These are phyloP conservation scores for Lactarius hengduanensis DNA, from an alignment of 768 basidiomycete species.

Conservation along the genomic window DNA sequence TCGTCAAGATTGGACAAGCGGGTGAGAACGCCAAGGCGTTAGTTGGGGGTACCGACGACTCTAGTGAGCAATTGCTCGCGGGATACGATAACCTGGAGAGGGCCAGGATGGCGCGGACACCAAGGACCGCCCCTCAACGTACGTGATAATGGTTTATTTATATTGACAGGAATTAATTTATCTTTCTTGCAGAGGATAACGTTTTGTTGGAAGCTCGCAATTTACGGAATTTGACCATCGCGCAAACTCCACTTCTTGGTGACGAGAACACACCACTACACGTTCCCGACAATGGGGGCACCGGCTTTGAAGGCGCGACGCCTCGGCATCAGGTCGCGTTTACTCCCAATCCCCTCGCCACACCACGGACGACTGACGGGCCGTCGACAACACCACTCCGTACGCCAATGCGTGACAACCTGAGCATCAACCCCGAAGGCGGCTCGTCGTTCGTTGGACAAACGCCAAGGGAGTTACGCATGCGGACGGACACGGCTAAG, in stretches of 20 bases:
- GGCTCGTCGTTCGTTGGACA: conserved; percentile 53
- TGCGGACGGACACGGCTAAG: conserved; percentile 62
- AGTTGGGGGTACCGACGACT: conserved; percentile 78
- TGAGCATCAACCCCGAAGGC: conserved; percentile 80
- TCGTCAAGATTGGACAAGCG: conserved; percentile 95
- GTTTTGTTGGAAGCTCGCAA: conserved; percentile 95
- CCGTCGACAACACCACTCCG: conserved; percentile 75
- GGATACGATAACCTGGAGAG: conserved; percentile 90
- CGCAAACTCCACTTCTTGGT: conserved; percentile 92
- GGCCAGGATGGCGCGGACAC: conserved; percentile 91
- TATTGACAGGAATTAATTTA: conserved; percentile 18
- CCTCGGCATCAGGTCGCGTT: conserved; percentile 89
- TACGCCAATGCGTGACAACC: conserved; percentile 91
- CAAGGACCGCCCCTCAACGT: conserved; percentile 93
- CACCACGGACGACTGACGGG: conserved; percentile 52
- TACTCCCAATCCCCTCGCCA: conserved; percentile 95
- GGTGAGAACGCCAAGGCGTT: conserved; percentile 86
- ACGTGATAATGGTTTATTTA: conserved; percentile 3
- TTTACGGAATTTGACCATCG: conserved; percentile 87
- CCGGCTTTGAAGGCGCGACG: conserved; percentile 93
- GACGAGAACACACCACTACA: conserved; percentile 98
- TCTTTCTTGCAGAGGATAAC: conserved; percentile 74
- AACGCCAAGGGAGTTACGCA: conserved; percentile 76
- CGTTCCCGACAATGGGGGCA: conserved; percentile 65
- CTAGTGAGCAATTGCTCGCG: conserved; percentile 81